Base-by-base conservation (phyloP, 495 filamentous ascomycete species). In the Sordaria brevicollis region DNA sequence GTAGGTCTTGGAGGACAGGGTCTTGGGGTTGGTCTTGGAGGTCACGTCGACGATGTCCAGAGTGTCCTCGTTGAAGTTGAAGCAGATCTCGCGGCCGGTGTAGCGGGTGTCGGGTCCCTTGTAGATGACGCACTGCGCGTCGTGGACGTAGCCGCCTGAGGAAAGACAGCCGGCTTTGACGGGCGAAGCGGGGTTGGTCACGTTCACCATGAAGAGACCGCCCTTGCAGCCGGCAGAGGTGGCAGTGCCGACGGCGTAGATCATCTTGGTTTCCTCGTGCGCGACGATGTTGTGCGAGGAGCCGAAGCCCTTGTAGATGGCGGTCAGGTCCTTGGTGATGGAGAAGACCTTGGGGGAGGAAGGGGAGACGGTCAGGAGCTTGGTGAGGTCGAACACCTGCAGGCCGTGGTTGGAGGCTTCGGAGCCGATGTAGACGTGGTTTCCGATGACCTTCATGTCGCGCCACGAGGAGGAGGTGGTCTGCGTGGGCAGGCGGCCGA, bases 81-180 rank as follows among this genome's bases (percentile, higher is more conserved):
- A 89, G 78, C 87, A 89, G 78, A 88, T 85, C 67, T 89, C 85
- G 15, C 77, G 78, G n/a, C 85, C 85, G 0, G 74, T 68, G 75
- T 84, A 89, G 67, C 79, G 77, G 57, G 75, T 78, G 75, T 88
- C 84, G 13, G 86, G 86, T 0, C 87, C 87, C 11, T 76, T 79
- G 79, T 88, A 89, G 68, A 84, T 74, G n/a, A 89, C 74, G 70
- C 86, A 88, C 72, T 89, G 86, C 1, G 85, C 84, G 72, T 88
- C 86, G 72, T 88, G 86, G 33, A 87, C 85, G 73, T 88, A 88
- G 65, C 86, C 86, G 75, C 86, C 86, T 7, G 76, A 71, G 2
- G 81, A 76, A 11, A 80, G 80, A 70, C 86, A 88, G 5, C 86
- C 86, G 0, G 84, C 15, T 0, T 78, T 2, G 73, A 82, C 3